phyloP scores from a whole-genome alignment of 495 filamentous ascomycete species.

The Gamarada debralockiae region DNA sequence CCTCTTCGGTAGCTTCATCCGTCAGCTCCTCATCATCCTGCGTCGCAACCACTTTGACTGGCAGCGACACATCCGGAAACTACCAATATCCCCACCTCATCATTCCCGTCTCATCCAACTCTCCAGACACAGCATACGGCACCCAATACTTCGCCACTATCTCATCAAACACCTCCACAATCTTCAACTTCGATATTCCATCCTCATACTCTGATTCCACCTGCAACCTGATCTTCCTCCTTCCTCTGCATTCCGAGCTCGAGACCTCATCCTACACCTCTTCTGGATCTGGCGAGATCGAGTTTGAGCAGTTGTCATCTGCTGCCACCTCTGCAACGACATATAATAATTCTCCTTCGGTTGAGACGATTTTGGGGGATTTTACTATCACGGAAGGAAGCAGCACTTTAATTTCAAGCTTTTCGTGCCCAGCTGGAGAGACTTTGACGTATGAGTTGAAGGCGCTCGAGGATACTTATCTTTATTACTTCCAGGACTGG shows the following conservation, averaged over 20 bases:
- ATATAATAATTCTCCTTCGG: slow-evolving; percentile 44
- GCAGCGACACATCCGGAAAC: slow-evolving; percentile 24
- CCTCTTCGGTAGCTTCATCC: background rate
- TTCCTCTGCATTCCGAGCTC: slow-evolving; percentile 50
- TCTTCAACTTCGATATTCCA: slow-evolving; percentile 70
- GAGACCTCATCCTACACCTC: slow-evolving; percentile 54
- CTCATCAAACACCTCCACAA: slow-evolving; percentile 47
- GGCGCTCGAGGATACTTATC: slow-evolving; percentile 43
- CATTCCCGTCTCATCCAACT: slow-evolving; percentile 54
- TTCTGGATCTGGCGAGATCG: slow-evolving; percentile 50
- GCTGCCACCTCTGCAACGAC: slow-evolving; percentile 40
- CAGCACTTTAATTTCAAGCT: slow-evolving; percentile 48
- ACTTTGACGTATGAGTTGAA: slow-evolving; percentile 51
- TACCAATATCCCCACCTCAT: slow-evolving; percentile 66
- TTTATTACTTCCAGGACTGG: slow-evolving; percentile 59
- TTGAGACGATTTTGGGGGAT: slow-evolving; percentile 40
- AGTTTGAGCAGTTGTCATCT: slow-evolving; percentile 42
- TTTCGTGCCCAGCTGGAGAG: slow-evolving; percentile 53
- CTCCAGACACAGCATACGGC: slow-evolving; percentile 46
- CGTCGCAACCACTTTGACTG: slow-evolving; percentile 43
- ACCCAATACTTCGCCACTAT: slow-evolving; percentile 53
- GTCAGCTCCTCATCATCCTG: slow-evolving; percentile 32
- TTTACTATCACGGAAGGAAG: slow-evolving; percentile 49
- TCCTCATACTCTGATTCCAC: slow-evolving; percentile 43
- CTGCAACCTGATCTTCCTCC: slow-evolving; percentile 63